These are phyloP conservation scores for Syzygium oleosum DNA, from an alignment of 345 rosid genomes.

Conservation along the genomic window DNA sequence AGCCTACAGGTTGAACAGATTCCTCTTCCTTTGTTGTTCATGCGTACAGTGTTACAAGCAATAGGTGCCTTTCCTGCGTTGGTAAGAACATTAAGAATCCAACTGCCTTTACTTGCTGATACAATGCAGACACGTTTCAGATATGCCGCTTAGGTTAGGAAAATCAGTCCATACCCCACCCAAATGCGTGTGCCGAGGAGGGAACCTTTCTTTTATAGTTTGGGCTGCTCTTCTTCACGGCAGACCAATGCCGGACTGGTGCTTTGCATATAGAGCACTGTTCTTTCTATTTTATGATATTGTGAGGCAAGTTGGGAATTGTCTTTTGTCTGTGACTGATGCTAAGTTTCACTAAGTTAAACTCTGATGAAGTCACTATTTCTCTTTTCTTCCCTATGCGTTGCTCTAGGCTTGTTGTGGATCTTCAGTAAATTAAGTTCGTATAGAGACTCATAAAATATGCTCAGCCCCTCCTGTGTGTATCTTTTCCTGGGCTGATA, in stretches of 20 bases:
- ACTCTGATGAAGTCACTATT: background rate
- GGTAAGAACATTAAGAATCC: background rate
- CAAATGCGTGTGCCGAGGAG: background rate
- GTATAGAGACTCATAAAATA: background rate
- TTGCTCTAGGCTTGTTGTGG: background rate
- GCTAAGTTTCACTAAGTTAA: background rate
- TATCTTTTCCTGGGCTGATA: background rate
- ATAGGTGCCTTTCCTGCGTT: slow-evolving; percentile 81
- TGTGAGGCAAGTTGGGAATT: background rate
- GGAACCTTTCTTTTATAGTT: background rate
- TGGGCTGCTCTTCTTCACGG: background rate
- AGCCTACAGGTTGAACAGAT: slow-evolving; percentile 86
- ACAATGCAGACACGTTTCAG: background rate
- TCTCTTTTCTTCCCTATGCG: background rate
- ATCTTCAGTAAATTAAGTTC: background rate
- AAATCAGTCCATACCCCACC: background rate
- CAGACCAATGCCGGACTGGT: background rate
- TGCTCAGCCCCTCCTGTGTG: background rate
- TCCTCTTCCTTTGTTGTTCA: slow-evolving; percentile 95
- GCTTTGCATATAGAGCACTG: background rate
- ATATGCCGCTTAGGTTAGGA: background rate
- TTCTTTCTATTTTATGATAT: background rate
- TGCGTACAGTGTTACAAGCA: slow-evolving; percentile 98
- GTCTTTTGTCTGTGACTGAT: background rate
- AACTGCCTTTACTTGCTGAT: background rate